Base-by-base conservation (phyloP, 768 basidiomycete genomes). In the Naganishia vishniacii region DNA sequence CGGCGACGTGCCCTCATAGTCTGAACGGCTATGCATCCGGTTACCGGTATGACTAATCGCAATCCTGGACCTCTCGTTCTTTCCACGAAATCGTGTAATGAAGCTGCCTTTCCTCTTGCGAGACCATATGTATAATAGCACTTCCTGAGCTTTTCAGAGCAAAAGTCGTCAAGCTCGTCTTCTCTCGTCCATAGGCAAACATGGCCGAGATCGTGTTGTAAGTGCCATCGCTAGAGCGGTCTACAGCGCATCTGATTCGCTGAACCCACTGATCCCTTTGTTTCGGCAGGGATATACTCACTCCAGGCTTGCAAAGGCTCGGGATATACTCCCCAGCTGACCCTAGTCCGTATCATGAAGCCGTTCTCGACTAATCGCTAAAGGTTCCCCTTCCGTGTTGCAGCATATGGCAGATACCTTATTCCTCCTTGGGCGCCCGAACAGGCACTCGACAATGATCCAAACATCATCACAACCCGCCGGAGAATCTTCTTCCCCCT, bases 401-500 rank as follows among this genome's bases (percentile, higher is more conserved):
- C 70, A 56, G 53, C 78, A 0, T 76, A 77, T 62, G 79, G 78
- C 7, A 70, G 79, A 40, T 80, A 75, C 49, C 64, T 69, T 2
- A 62, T 74, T 8, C 71, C 72, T 3, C 68, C 67, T n/a, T 73
- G 77, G 56, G 65, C 71, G 7, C 69, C 70, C 6, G 76, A 78
- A 62, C 51, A 48, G 6, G 45, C 51, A 13, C 68, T 79, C 32
- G 66, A 77, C 64, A 58, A 68, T 40, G 67, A 76, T 23, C 66
- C 73, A 3, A 34, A 44, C 40, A 61, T 79, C 11, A 42, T 23
- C n/a, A 71, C 73, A 42, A 58, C 41, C 28, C 71, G 70, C 26
- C 71, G 75, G 34, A 67, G 78, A 34, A 70, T 79, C 29, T 77
- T 77, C 67, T 66, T 78, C 18, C 67, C 63, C 0, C 69, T 73